Percentiles rank a stretch among this genome's conserved stretches.
Conservation (phyloP, 371 early-diverging fungal species). For the Mortierella sp. region DNA sequence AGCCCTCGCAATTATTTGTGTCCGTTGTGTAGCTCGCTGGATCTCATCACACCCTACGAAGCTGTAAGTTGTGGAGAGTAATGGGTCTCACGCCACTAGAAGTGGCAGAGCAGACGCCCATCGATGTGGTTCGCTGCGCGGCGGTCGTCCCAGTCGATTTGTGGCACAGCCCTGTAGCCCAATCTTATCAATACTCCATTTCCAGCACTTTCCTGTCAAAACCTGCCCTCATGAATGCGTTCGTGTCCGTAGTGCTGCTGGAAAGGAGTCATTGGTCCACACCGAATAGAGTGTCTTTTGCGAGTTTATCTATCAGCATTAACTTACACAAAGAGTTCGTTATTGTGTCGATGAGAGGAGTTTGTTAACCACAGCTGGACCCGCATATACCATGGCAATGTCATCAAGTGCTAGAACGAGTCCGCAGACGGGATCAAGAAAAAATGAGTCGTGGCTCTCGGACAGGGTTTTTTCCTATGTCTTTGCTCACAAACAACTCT, state of each 20-base stretch:
- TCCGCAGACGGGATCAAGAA: background rate
- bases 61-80: slow-evolving; percentile 9
- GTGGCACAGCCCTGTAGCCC: slow-evolving; percentile 19
- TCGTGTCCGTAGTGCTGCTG: slow-evolving; percentile 17
- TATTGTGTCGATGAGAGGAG: no score
- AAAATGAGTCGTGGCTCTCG: background rate
- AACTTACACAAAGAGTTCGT: no score
- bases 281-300: background rate
- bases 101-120: slow-evolving; percentile 13
- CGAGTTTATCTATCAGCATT: background rate
- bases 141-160: slow-evolving; percentile 18
- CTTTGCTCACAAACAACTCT: no score
- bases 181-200: slow-evolving; percentile 7
- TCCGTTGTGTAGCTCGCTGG: slow-evolving; percentile 14
- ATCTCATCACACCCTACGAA: slow-evolving; percentile 9
- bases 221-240: slow-evolving; percentile 20
- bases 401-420: slow-evolving; percentile 3
- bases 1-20: slow-evolving; percentile 6
- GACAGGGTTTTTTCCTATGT: background rate
- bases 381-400: background rate
- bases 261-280: slow-evolving; percentile 11
- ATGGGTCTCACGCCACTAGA: slow-evolving; percentile 11
- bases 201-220: slow-evolving; percentile 16
- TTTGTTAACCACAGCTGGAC: no score
- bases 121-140: slow-evolving; percentile 20